These are phyloP conservation scores for Lathyrus aphaca DNA, from an alignment of 306 rosid genomes.

Conservation along the genomic window DNA sequence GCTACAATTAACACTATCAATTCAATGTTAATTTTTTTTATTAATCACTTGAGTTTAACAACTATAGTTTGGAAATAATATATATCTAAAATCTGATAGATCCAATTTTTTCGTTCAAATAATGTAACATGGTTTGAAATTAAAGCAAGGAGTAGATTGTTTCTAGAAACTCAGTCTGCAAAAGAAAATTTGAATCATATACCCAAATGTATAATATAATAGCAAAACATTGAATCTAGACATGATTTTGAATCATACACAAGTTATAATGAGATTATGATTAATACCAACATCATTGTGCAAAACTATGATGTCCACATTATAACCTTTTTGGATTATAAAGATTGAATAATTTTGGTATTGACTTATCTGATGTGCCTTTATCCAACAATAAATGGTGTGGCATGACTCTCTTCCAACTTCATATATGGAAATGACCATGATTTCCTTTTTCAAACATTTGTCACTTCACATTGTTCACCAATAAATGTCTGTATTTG, in stretches of 20 bases:
- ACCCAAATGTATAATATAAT: too few relatives aligned
- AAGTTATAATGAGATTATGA: neutral
- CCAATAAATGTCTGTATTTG: too few relatives aligned
- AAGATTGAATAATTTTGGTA: conserved; percentile 16
- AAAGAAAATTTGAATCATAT: too few relatives aligned
- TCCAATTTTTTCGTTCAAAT: neutral
- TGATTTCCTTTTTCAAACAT: neutral
- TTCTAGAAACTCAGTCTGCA: too few relatives aligned
- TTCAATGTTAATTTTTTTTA: too few relatives aligned
- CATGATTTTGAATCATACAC: neutral
- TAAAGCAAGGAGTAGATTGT: neutral
- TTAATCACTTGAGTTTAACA: neutral
- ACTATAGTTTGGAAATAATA: too few relatives aligned
- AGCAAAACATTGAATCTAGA: neutral
- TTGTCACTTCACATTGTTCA: too few relatives aligned
- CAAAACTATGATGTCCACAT: neutral
- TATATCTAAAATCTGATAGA: neutral
- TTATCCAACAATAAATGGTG: conserved; percentile 43
- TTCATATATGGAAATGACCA: neutral
- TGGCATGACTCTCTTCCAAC: neutral
- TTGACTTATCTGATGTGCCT: conserved; percentile 1
- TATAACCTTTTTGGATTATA: conserved; percentile 12
- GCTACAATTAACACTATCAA: too few relatives aligned
- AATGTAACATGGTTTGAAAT: neutral
- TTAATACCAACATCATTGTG: neutral